Evolutionary conservation across 2,329 filamentous ascomycete species (phyloP), one percentile per base, ranked within the genome.

Genomic region (Exophiala viscosa): DNA sequence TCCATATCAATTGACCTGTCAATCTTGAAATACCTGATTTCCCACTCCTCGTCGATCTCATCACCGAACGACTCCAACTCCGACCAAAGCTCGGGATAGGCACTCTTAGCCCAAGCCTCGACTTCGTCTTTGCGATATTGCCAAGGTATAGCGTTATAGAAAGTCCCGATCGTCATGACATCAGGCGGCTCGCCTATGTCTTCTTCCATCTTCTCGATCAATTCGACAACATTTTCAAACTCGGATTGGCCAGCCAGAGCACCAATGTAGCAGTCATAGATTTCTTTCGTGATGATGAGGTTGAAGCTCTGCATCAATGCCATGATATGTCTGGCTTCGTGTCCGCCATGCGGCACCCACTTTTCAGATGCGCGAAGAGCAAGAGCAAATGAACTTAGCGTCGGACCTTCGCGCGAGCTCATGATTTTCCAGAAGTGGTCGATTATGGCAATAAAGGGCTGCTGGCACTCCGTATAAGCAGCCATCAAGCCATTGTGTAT

Each of bases 401-500:
- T 87, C 0, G 93, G 93, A 0, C 93, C 93, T 69, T 97, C 91
- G n/a, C 79, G 76, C 0, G 86, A 90, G 50, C 82, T 80, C n/a
- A 85, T 84, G 52, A 99, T 90, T 43, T 95, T 49, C 83, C 77
- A 90, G 91, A 97, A 65, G 90, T 89, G 44, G 85, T 82, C 58
- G 95, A 74, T 1, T 88, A 88, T 49, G 81, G 80, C 28, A 23
- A 52, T 45, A 33, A 78, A 71, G 0, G 86, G 77, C 58, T 84
- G 76, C 5, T 81, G 87, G 63, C 84, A 87, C 1, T 82, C 80
- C 1, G 84, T 82, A 66, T 95, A 92, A 0, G 89, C 91, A 10
- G 93, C 77, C 84, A 99, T 96, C 44, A 97, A 74, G 0, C 87
- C 84, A 63, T 96, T 97, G 62, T 86, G 83, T 2, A 97, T 75